phyloP scores from a whole-genome alignment of 106 monocot genomes.

The Narthecium ossifragum region DNA sequence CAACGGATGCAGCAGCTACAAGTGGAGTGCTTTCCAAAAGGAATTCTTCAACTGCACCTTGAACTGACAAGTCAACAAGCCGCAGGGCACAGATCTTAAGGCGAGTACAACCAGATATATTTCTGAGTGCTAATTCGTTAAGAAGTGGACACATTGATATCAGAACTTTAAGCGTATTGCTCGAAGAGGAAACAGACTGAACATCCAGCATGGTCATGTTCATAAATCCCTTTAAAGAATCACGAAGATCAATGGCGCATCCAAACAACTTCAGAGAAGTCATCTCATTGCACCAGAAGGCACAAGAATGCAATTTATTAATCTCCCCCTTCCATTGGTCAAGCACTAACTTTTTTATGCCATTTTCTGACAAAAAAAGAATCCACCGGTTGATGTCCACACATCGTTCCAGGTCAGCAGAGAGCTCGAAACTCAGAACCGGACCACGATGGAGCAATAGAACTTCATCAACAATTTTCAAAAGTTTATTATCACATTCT shows the following conservation, averaged over 20 bases:
- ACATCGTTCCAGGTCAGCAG: background rate
- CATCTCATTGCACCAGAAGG: background rate
- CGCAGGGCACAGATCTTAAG: too few species aligned
- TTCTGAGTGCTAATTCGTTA: too few species aligned
- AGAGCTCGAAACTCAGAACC: conserved; percentile 6
- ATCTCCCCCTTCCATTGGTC: background rate
- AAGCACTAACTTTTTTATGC: conserved; percentile 6
- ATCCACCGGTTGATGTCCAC: conserved; percentile 6
- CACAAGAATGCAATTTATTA: conserved; percentile 5
- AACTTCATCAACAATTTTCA: conserved; percentile 9
- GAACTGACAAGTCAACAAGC: too few species aligned
- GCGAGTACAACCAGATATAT: too few species aligned
- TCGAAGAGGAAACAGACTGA: too few species aligned
- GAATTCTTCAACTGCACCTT: too few species aligned
- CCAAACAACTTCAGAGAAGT: background rate
- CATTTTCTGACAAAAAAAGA: conserved; percentile 10
- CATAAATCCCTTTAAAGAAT: conserved; percentile 9
- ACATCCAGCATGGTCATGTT: background rate
- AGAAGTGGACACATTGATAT: too few species aligned
- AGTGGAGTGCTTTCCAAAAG: too few species aligned
- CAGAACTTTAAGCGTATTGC: too few species aligned
- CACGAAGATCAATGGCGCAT: too few species aligned
- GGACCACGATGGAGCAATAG: conserved; percentile 9
- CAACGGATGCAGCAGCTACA: too few species aligned
- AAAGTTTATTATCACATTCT: background rate